Base-by-base conservation (phyloP, 1,139 yeast genomes). In the Hemisphaericaspora lyxosophila region DNA sequence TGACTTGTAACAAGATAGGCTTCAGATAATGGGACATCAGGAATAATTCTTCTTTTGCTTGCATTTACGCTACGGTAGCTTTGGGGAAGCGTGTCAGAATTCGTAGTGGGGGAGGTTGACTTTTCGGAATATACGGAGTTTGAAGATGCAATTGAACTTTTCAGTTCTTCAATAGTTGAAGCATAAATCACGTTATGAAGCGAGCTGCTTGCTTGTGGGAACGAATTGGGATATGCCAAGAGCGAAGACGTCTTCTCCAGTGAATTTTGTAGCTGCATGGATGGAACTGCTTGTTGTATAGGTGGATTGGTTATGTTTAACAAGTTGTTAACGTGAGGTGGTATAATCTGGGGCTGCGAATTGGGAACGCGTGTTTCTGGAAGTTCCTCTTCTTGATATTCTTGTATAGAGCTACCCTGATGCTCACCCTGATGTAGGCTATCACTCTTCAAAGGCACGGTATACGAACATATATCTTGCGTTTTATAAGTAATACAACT, bases 401-500 rank as follows among this genome's bases (percentile, higher is more conserved):
- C 8, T 19, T 15, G 4, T 26, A 18, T 26, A 8, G 23, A 12
- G 16, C 12, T 12, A n/a, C 5, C 6, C 2, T 18, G 26, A 9
- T 28, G 23, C 17, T 11, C 15, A 16, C 8, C 14, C 15, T 28
- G 23, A 28, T 28, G 8, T 5, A n/a, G 12, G 4, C 15, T 9
- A 28, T 5, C 17, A 8, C 19, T 11, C 45, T 43, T 44, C 12
- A 33, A 24, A 11, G 47, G 44, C 24, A 53, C 58, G 6, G 59
- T 51, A 43, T 64, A 67, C 7, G 53, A 57, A 48, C 73, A 67
- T 7, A 49, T 37, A 7, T 49, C 45, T 5, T 51, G 53, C n/a
- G 55, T 56, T 30, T 50, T 51, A 32, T 55, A 48, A 30, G 53
- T 57, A 11, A 49, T 41, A 45, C 73, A 67, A 3, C 66, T 61